Base-by-base conservation (phyloP, 2,329 filamentous ascomycete genomes). In the Tolypocladium endophyticum region DNA sequence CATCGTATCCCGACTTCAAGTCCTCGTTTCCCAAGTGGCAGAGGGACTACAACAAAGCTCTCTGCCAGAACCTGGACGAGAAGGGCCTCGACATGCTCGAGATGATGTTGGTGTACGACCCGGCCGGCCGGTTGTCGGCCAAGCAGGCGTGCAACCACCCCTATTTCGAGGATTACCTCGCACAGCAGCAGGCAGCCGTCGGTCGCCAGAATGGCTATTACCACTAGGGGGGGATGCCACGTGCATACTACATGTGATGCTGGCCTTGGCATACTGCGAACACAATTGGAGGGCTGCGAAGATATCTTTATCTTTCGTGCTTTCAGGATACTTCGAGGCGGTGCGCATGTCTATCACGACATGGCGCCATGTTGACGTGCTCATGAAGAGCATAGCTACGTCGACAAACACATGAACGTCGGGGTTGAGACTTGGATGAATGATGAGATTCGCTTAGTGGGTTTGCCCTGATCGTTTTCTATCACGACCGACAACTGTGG, bases 1-100 rank as follows among this genome's bases (percentile, higher is more conserved):
- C 90, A n/a, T 92, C 89, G 9, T 95, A 95, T 77, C 92, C 92
- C 50, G 92, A 96, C 74, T 96, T 92, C 81, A 96, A 96, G 76
- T 74, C 88, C 35, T 92, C 89, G 3, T 96, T 96, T 76, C 92
- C 92, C 64, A 95, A 95, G 76, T 96, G 92, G 92, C 81, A 82
- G 67, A 85, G 90, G 60, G 87, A 92, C 69, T 80, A 83, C 61
- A 80, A 82, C 30, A 78, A 80, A 56, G 77, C 83, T 35, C 79
- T 94, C 41, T 89, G 92, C 68, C 82, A 84, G 52, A 87, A 81
- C 58, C 82, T 96, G 55, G 89, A 95, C 65, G 84, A 89, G 1
- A 74, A 80, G 30, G 88, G 88, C 30, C 79, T 90, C 16, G 85
- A 91, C 60, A 80, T 91, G 30, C 75, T 86, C 16, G 83, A 86